Evolutionary conservation across 139 green algal species (phyloP), one percentile per base, ranked within the genome.

Genomic region (Penium margaritaceum): DNA sequence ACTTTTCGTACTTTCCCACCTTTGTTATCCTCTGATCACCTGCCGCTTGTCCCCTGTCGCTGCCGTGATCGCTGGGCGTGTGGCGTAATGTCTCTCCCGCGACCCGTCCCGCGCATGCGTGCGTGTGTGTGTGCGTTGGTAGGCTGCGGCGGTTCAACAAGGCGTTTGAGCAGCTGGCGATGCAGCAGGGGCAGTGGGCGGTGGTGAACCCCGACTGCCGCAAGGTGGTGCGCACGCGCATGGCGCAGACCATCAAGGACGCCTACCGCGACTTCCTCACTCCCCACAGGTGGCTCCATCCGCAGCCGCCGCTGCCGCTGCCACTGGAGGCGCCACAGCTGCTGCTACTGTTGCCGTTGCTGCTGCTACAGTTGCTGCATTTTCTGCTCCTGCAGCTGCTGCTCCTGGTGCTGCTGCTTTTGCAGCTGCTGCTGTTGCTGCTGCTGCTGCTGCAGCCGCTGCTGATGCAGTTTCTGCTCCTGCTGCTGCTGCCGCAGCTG

Each of bases 101-200:
- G n/a, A n/a, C n/a, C n/a, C n/a, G n/a, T n/a, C n/a, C n/a, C n/a
- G n/a, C n/a, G n/a, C n/a, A n/a, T n/a, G n/a, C n/a, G n/a, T n/a
- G n/a, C n/a, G 46, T 57, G 12, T 60, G 51, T 60, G 51, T 1
- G 41, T 12, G 41, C 27, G 44, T 4, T 35, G 35, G 63, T 33
- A 71, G 63, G 63, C 5, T 71, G 35, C 55, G 35, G 35, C 44
- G 47, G 47, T 71, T 71, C 35, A 71, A 71, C 63, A 27, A 41
- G 27, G 30, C 35, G 19, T 71, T 71, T 71, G 63, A 71, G 35
- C 32, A 71, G 35, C 47, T 71, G 35, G 63, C 63, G 34, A 5
- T 71, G 33, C 63, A 71, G 35, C 63, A 71, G 35, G 35, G 35
- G 39, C 32, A 51, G 17, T 71, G 63, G 63, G 63, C 58, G 63